A percentile compares a stretch with the other conserved stretches of the same genome.
These are phyloP conservation scores for Multifurca ochricompacta DNA, from an alignment of 768 basidiomycete species.

Conservation along the genomic window DNA sequence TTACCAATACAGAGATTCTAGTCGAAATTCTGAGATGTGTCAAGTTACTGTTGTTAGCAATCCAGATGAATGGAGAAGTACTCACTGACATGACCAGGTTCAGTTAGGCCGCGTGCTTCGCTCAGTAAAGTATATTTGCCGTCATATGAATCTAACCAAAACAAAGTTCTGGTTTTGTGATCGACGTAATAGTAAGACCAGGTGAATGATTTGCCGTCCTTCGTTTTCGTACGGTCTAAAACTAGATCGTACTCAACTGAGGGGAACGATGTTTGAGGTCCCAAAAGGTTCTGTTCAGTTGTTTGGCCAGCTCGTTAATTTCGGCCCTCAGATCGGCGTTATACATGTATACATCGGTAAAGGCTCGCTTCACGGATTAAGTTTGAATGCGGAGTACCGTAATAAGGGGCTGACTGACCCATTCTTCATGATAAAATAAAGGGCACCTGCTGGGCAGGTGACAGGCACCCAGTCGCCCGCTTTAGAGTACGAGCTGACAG, in stretches of 20 bases:
- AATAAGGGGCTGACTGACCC: not conserved
- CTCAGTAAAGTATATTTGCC: not conserved
- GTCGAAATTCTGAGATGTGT: not conserved
- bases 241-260: not conserved
- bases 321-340: not conserved
- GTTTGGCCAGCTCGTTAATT: not conserved
- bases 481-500: not conserved
- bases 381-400: not conserved
- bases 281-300: not conserved
- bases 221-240: not conserved
- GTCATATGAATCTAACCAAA: not conserved
- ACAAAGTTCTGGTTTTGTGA: not conserved
- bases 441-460: not conserved
- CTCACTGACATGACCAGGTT: slow-evolving; percentile 9
- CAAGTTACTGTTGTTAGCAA: not conserved
- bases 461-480: not conserved
- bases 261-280: not conserved
- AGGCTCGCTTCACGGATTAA: not conserved
- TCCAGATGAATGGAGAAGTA: not conserved
- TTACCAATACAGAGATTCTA: slow-evolving; percentile 12
- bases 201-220: not conserved
- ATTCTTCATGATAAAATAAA: slow-evolving; percentile 3
- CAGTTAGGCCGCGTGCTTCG: not conserved
- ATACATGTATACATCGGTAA: slow-evolving; percentile 15
- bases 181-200: slow-evolving; percentile 12